A percentile compares a stretch with the other conserved stretches of the same genome.
These are phyloP conservation scores for Endotrypanum monterogeii DNA, from an alignment of 208 protist species.

Conservation along the genomic window DNA sequence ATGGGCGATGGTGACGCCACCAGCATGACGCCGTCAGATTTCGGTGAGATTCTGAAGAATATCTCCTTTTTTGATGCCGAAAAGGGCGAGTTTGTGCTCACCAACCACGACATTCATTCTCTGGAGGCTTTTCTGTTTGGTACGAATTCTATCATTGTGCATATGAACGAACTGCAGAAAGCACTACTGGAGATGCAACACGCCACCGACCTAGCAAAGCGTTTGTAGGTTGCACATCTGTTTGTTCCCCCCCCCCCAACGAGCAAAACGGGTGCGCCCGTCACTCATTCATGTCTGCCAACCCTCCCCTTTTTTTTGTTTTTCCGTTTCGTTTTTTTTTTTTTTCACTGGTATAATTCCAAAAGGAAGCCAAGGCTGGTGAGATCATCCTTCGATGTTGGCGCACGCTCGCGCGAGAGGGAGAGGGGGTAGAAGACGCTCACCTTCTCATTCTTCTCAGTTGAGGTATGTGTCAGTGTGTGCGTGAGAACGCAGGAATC, in stretches of 20 bases:
- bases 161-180: constrained; percentile 85
- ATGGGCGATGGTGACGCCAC: constrained; percentile 17
- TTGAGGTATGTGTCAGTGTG: too few species aligned
- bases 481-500: too few species aligned
- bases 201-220: constrained; percentile 63
- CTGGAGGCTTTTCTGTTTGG: constrained; percentile 90
- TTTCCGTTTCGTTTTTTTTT: neutral
- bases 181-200: constrained; percentile 84
- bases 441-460: too few species aligned
- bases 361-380: too few species aligned
- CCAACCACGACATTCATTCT: constrained; percentile 88
- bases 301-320: neutral
- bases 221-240: constrained; percentile 36
- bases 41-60: constrained; percentile 40
- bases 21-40: constrained; percentile 15
- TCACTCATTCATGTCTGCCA: neutral
- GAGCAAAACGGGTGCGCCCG: neutral
- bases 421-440: too few species aligned
- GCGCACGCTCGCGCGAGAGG: too few species aligned
- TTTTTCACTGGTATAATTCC: too few species aligned
- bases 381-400: too few species aligned
- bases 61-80: constrained; percentile 68
- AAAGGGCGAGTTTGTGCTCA: constrained; percentile 77
- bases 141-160: constrained; percentile 60
- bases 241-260: neutral